Evolutionary conservation across 768 basidiomycete genomes (phyloP), one percentile per base, ranked within the genome.

Genomic region (Kwoniella sp.): DNA sequence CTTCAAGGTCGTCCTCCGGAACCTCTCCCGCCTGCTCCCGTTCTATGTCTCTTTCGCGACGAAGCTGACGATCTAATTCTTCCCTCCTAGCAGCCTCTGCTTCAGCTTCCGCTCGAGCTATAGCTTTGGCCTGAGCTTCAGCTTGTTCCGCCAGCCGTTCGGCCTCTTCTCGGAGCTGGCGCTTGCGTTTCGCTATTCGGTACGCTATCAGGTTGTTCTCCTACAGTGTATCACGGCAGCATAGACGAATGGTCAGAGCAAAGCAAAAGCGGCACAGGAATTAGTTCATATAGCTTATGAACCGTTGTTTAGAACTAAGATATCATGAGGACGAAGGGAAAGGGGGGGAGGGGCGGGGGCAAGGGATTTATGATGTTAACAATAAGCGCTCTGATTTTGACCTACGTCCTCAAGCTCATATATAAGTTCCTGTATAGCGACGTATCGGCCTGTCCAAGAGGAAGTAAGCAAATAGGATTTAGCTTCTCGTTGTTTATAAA

Each of bases 181-280:
- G 60, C n/a, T 30, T 55, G 40, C 58, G 46, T 49, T 60, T 60
- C 6, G 61, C 65, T 37, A 66, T 66, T 26, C 56, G 29, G 33
- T 66, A 67, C 15, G 68, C 68, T 53, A 69, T 60, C 9, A 69
- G 30, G 61, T 66, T 69, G 61, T 69, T 69, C 44, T 69, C 68
- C 64, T 69, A 44, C 17, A 60, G 6, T 6, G 33, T 33, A n/a
- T n/a, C n/a, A n/a, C n/a, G n/a, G n/a, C n/a, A n/a, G n/a, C n/a
- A n/a, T n/a, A n/a, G n/a, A n/a, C n/a, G n/a, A n/a, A n/a, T n/a
- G n/a, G n/a, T n/a, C n/a, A n/a, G n/a, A n/a, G n/a, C n/a, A n/a
- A n/a, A n/a, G n/a, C n/a, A n/a, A n/a, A n/a, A n/a, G n/a, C n/a
- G n/a, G n/a, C 33, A 33, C 33, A 33, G 13, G 33, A 6, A 33